Evolutionary conservation across 495 filamentous ascomycete species (phyloP).

Genomic region (Talaromyces nanjingensis): DNA sequence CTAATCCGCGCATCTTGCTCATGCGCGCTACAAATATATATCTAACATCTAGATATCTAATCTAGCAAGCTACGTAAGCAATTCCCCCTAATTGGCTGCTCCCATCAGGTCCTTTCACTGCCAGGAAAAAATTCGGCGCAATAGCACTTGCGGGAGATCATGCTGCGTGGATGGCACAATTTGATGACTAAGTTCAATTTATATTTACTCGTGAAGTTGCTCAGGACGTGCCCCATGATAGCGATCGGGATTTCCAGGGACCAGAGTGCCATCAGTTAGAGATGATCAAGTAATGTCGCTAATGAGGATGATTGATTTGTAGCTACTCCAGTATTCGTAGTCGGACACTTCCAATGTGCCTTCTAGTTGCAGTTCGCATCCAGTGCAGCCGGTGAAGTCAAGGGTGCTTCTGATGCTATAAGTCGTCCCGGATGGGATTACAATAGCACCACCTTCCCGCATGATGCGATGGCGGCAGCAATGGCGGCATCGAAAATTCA

Average conservation of each 20-base stretch:
- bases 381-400: not conserved
- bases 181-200: not conserved
- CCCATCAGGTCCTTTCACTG: not conserved
- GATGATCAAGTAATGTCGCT: not conserved
- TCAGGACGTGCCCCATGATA: not conserved
- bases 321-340: not conserved
- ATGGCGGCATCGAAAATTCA: not conserved
- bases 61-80: too few species aligned
- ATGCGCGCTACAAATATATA: too few species aligned
- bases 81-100: too few species aligned
- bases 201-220: not conserved
- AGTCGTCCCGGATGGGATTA: not conserved
- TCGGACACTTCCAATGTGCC: not conserved
- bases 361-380: not conserved
- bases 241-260: not conserved
- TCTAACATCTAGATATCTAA: too few species aligned
- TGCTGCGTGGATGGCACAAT: not conserved
- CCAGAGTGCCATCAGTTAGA: not conserved
- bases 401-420: not conserved
- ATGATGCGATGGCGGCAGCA: not conserved
- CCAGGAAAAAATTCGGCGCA: not conserved
- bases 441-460: not conserved
- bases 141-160: not conserved
- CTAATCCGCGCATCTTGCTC: too few species aligned
- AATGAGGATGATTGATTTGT: not conserved